phyloP scores from a whole-genome alignment of 352 stramenopile species.

The Globisporangium takayamanum region DNA sequence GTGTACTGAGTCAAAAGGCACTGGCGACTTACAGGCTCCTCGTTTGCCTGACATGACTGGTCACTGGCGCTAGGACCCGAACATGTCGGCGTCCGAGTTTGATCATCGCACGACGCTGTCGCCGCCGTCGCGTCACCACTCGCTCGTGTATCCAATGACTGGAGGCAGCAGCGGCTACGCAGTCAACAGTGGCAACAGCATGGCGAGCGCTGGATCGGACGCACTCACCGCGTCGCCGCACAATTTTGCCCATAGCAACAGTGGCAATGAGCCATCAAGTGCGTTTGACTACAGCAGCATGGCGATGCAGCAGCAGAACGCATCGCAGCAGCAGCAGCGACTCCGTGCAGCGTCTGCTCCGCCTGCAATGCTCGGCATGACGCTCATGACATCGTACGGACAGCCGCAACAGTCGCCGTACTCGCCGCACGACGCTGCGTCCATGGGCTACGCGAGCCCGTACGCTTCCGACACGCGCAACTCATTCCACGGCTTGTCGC shows the following conservation, averaged over 20 bases:
- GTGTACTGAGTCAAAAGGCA: not conserved
- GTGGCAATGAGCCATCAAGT: conserved; percentile 13
- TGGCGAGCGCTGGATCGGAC: conserved; percentile 15
- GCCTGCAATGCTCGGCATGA: conserved; percentile 9
- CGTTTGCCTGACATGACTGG: not conserved
- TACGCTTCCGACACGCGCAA: conserved; percentile 11
- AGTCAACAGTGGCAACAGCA: conserved; percentile 16
- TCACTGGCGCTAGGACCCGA: conserved; percentile 2
- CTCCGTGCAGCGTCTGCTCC: conserved; percentile 8
- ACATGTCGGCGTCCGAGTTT: conserved; percentile 35
- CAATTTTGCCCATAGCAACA: conserved; percentile 22
- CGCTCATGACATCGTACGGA: conserved; percentile 19
- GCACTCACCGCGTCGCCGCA: conserved; percentile 11
- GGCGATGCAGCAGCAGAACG: conserved; percentile 22
- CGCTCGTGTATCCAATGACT: conserved; percentile 33
- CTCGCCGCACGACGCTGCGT: conserved; percentile 4
- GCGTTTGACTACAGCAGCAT: conserved; percentile 36
- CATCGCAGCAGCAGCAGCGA: conserved; percentile 16
- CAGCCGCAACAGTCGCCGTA: conserved; percentile 7
- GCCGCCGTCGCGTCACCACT: conserved; percentile 33
- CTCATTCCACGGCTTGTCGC: conserved; percentile 8
- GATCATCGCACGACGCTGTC: conserved; percentile 22
- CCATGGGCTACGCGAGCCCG: conserved; percentile 8
- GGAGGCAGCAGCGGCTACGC: conserved; percentile 12
- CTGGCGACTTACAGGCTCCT: not conserved